phyloP scores from a whole-genome alignment of 2,329 filamentous ascomycete species.

The Trichoderma sp. region DNA sequence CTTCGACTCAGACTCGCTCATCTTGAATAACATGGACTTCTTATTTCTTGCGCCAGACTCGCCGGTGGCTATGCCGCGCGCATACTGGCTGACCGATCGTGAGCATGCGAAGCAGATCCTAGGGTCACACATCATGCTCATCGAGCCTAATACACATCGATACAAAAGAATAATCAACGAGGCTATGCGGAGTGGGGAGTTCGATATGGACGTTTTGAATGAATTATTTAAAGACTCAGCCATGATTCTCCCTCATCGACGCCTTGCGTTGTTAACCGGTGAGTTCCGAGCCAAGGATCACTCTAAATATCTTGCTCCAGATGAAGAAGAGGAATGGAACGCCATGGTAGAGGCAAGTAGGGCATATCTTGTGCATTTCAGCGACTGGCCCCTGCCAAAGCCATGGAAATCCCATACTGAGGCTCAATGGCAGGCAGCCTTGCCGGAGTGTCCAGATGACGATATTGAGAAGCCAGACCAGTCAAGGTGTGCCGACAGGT shows the following conservation, averaged over 20 bases:
- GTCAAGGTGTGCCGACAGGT: neutral
- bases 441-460: neutral
- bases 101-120: neutral
- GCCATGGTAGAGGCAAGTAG: constrained; percentile 35
- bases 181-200: neutral
- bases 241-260: neutral
- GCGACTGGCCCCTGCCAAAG: constrained; percentile 69
- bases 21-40: neutral
- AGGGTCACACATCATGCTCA: neutral
- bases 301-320: constrained; percentile 19
- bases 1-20: neutral
- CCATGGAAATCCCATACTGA: constrained; percentile 37
- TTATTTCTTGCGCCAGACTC: neutral
- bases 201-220: neutral
- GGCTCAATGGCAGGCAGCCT: neutral
- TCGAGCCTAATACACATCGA: neutral
- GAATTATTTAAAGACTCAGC: neutral
- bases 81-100: neutral
- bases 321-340: constrained; percentile 54
- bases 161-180: neutral
- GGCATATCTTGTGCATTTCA: constrained; percentile 69
- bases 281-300: neutral
- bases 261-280: neutral
- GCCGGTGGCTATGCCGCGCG: neutral
- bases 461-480: neutral